Evolutionary conservation across 495 filamentous ascomycete genomes (phyloP).

Genomic region (Lichina pygmaea): DNA sequence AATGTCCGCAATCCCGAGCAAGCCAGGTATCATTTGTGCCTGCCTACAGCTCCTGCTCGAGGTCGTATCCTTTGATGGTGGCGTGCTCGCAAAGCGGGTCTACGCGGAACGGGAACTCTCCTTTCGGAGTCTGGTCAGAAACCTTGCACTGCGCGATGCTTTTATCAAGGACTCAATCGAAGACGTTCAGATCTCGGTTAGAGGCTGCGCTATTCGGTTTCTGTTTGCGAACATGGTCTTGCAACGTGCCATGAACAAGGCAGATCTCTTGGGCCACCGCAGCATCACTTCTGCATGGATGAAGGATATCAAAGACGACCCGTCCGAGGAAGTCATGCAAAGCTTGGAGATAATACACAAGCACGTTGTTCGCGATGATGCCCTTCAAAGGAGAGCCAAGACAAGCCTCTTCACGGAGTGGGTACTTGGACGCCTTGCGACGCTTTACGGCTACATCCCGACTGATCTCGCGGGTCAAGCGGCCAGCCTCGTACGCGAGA

Average conservation of each 20-base stretch:
- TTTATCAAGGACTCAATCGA: constrained; percentile 26
- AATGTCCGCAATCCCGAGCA: constrained; percentile 41
- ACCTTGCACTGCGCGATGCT: constrained; percentile 20
- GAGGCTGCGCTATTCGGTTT: constrained; percentile 50
- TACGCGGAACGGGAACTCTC: constrained; percentile 43
- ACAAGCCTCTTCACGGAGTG: constrained; percentile 40
- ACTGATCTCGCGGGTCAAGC: constrained; percentile 13
- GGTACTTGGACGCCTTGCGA: constrained; percentile 41
- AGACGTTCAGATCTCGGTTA: constrained; percentile 34
- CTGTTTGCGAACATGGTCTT: constrained; percentile 46
- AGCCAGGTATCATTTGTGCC: constrained; percentile 65
- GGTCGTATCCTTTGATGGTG: constrained; percentile 54
- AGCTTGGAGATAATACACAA: constrained; percentile 35
- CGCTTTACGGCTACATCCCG: constrained; percentile 36
- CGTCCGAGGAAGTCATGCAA: constrained; percentile 38
- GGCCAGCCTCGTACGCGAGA: constrained; percentile 20
- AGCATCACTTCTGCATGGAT: constrained; percentile 43
- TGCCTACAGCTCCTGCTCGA: constrained; percentile 58
- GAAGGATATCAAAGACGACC: constrained; percentile 42
- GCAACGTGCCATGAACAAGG: constrained; percentile 39
- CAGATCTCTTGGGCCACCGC: constrained; percentile 44
- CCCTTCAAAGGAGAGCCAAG: constrained; percentile 42
- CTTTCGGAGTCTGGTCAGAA: constrained; percentile 40
- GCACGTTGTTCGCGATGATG: constrained; percentile 39
- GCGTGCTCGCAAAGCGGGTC: constrained; percentile 38